phyloP scores from a whole-genome alignment of 2,329 filamentous ascomycete genomes.

The Cadophora gregata region DNA sequence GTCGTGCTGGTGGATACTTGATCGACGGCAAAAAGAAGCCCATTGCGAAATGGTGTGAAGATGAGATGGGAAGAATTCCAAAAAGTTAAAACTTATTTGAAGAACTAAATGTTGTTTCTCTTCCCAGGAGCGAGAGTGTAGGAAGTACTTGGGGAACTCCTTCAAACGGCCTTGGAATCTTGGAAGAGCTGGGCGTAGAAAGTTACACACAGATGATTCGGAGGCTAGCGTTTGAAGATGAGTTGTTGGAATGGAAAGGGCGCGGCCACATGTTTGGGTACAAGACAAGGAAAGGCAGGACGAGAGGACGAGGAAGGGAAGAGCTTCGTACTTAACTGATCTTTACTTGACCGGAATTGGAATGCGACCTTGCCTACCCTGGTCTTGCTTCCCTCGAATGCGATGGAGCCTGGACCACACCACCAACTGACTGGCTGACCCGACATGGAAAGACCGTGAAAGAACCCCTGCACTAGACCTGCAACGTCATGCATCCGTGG shows the following conservation, averaged over 20 bases:
- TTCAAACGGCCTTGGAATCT: constrained; percentile 8
- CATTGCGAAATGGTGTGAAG: constrained; percentile 29
- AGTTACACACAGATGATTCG: constrained; percentile 9
- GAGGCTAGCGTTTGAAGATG: constrained; percentile 15
- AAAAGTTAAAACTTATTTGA: background rate
- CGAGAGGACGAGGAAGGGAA: background rate
- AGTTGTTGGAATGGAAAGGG: constrained; percentile 10
- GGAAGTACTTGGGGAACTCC: constrained; percentile 13
- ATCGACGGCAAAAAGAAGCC: constrained; percentile 38
- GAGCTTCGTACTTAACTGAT: constrained; percentile 23
- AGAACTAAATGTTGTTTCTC: background rate
- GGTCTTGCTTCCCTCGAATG: background rate
- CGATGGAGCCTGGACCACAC: constrained; percentile 11
- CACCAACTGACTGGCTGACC: constrained; percentile 3
- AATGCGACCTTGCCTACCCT: constrained; percentile 8
- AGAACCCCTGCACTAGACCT: constrained; percentile 10
- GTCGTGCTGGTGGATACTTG: constrained; percentile 44
- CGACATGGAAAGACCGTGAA: constrained; percentile 1
- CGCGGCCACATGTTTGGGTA: background rate
- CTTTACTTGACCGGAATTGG: constrained; percentile 14
- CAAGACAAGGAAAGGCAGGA: background rate
- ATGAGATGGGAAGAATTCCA: background rate
- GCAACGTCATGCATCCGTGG: constrained; percentile 27
- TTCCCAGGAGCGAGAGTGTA: background rate
- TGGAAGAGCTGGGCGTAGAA: background rate